Percentiles rank a stretch among this genome's conserved stretches.
phyloP scores from a whole-genome alignment of 768 basidiomycete genomes.

The Rhodotorula kratochvilovae region DNA sequence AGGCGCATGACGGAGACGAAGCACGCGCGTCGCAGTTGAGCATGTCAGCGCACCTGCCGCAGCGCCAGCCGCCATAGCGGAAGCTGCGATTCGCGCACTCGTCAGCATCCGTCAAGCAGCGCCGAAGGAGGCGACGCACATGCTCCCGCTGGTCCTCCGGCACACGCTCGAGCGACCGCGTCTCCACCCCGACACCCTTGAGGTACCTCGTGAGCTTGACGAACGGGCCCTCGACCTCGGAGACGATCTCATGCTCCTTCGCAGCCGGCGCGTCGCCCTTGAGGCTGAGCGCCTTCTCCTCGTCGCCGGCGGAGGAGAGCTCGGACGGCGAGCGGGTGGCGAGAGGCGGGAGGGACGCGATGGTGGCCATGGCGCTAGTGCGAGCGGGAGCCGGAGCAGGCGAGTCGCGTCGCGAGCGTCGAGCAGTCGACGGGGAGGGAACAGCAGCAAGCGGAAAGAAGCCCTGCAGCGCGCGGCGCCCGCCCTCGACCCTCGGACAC shows the following conservation, averaged over 20 bases:
- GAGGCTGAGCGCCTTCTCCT: constrained; percentile 21
- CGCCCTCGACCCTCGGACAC: too few relatives aligned
- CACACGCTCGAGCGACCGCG: constrained; percentile 44
- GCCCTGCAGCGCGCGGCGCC: too few relatives aligned
- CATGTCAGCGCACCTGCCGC: constrained; percentile 28
- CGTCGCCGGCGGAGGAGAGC: constrained; percentile 15
- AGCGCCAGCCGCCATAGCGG: constrained; percentile 2
- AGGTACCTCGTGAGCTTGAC: constrained; percentile 11
- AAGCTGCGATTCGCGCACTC: constrained; percentile 1
- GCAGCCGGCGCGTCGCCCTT: constrained; percentile 47
- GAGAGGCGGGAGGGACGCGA: background rate
- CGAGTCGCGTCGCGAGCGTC: too few relatives aligned
- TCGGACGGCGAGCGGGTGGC: background rate
- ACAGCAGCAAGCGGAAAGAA: too few relatives aligned
- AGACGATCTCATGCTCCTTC: constrained; percentile 3
- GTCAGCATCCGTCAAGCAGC: constrained; percentile 28
- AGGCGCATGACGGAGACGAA: background rate
- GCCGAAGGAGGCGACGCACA: constrained; percentile 32
- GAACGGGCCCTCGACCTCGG: constrained; percentile 42
- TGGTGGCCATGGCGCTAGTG: background rate
- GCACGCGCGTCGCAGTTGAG: background rate
- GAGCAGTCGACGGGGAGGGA: too few relatives aligned
- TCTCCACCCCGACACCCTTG: constrained; percentile 21
- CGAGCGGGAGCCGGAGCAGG: too few relatives aligned
- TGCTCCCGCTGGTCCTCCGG: constrained; percentile 27